Evolutionary conservation across 371 early-diverging fungal species (phyloP).

Genomic region (Batkoa obscura): DNA sequence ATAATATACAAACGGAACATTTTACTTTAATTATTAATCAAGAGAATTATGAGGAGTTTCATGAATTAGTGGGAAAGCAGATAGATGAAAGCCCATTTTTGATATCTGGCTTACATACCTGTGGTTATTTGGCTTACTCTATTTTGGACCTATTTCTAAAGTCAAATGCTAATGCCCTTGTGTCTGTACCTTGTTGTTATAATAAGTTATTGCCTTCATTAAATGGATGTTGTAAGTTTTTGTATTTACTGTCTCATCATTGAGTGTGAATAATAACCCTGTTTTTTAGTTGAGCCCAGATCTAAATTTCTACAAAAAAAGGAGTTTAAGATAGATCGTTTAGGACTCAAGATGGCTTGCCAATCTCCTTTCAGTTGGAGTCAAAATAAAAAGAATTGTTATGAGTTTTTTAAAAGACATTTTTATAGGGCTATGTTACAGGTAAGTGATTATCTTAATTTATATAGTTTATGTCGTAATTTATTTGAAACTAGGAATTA

Average conservation of each 20-base stretch:
- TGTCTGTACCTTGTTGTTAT: conserved; percentile 76
- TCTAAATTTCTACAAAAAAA: conserved; percentile 1
- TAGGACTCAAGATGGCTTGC: conserved; percentile 54
- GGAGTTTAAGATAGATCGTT: conserved; percentile 23
- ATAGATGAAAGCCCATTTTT: conserved; percentile 10
- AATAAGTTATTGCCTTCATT: conserved; percentile 19
- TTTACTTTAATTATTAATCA: no score
- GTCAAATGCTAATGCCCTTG: conserved; percentile 39
- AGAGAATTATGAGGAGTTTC: conserved; percentile 7
- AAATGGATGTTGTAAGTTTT: no score
- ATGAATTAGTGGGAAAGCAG: conserved; percentile 34
- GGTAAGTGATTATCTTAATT: conserved; percentile 9
- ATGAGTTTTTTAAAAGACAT: conserved; percentile 34
- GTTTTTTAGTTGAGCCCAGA: neutral
- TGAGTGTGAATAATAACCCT: no score
- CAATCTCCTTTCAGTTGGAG: conserved; percentile 57
- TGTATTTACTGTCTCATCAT: no score
- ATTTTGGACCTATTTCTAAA: conserved; percentile 49
- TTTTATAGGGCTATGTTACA: conserved; percentile 43
- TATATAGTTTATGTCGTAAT: no score
- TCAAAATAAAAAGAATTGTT: conserved; percentile 17
- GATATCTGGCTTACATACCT: conserved; percentile 69
- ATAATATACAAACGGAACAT: no score
- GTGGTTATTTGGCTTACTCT: conserved; percentile 60
- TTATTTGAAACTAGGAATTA: no score